Percentiles rank a stretch among this genome's conserved stretches.
These are phyloP conservation scores for Penicillium sp. DNA, from an alignment of 2,329 filamentous ascomycete species.

Conservation along the genomic window DNA sequence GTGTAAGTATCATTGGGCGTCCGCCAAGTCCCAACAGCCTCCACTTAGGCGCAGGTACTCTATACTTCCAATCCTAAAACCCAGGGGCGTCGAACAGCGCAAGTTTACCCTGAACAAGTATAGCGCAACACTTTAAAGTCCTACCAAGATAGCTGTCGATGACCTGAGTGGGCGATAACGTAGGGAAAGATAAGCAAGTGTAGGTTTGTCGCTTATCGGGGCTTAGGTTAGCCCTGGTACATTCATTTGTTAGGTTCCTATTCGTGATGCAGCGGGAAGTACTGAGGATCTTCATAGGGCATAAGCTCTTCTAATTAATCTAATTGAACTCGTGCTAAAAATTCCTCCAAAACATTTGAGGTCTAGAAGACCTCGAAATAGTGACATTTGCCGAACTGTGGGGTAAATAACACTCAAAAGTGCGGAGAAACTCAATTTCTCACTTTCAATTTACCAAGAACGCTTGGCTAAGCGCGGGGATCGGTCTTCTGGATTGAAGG, in stretches of 20 bases:
- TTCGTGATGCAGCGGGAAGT: no score
- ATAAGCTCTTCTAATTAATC: background rate
- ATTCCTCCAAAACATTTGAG: no score
- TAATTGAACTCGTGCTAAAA: background rate
- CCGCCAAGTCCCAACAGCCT: no score
- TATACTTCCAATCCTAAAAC: background rate
- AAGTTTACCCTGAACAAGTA: background rate
- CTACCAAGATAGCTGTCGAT: slow-evolving; percentile 1
- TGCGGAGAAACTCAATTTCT: background rate
- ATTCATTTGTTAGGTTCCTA: background rate
- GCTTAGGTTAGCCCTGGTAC: background rate
- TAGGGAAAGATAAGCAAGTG: background rate
- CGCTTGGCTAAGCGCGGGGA: no score
- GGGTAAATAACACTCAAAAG: background rate
- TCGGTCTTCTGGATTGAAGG: no score
- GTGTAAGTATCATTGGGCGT: no score
- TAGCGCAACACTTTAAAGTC: background rate
- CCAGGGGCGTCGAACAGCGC: background rate
- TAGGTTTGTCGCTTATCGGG: background rate
- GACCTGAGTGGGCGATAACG: slow-evolving; percentile 9
- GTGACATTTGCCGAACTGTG: background rate
- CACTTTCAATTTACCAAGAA: no score
- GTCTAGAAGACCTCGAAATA: no score
- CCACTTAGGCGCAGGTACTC: no score
- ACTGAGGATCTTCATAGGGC: no score